A percentile compares a stretch with the other conserved stretches of the same genome.
phyloP scores from a whole-genome alignment of 805 yeast genomes.

The Spathaspora arborariae region DNA sequence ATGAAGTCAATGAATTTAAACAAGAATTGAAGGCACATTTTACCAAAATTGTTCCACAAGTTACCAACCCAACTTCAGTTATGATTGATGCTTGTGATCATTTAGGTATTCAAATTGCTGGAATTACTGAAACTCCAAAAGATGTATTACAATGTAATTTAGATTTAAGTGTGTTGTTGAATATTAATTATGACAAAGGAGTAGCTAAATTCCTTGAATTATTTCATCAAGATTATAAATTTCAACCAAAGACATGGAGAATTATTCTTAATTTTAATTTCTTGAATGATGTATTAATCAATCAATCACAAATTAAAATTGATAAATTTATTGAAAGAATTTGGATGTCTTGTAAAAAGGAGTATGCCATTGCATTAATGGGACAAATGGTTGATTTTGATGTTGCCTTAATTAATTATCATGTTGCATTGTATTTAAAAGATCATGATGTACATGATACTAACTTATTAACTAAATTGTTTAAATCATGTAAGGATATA shows the following conservation, averaged over 20 bases:
- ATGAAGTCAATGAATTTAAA: conserved; percentile 20
- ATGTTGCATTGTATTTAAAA: conserved; percentile 15
- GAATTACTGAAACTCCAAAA: background rate
- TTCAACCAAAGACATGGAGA: conserved; percentile 29
- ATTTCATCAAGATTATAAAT: conserved; percentile 29
- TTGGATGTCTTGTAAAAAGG: conserved; percentile 13
- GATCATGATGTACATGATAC: conserved; percentile 2
- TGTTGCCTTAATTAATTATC: conserved; percentile 14
- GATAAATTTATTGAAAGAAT: conserved; percentile 21
- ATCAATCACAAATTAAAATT: conserved; percentile 13
- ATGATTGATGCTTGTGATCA: conserved; percentile 10
- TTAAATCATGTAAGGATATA: conserved; percentile 3
- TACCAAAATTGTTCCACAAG: conserved; percentile 5
- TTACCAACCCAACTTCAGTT: conserved; percentile 6
- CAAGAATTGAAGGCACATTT: conserved; percentile 14
- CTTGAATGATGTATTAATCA: conserved; percentile 16
- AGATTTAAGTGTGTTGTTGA: conserved; percentile 26
- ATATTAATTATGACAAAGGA: conserved; percentile 24
- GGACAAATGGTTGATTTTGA: background rate
- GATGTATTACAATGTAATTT: conserved; percentile 8
- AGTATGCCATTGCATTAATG: background rate
- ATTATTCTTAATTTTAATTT: conserved; percentile 27
- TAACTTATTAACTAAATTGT: conserved; percentile 8
- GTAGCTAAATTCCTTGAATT: conserved; percentile 20
- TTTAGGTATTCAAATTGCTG: conserved; percentile 5